phyloP scores from a whole-genome alignment of 352 stramenopile genomes.

The Chrysophaeum taylorii region DNA sequence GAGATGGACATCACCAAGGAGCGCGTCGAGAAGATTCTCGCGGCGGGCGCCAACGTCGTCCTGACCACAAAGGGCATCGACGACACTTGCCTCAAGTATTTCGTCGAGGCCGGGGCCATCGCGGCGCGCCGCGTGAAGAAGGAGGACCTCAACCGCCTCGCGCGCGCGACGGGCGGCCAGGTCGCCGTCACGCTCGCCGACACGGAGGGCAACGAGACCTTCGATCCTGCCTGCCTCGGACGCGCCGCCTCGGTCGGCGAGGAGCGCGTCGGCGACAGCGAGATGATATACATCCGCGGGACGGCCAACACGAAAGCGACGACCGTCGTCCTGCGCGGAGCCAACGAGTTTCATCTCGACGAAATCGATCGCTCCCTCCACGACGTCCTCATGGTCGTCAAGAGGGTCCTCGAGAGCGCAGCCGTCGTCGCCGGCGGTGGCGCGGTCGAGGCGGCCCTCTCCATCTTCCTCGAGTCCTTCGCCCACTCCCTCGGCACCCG shows the following conservation, averaged over 20 bases:
- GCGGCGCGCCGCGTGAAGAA: slow-evolving; percentile 91
- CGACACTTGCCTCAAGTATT: slow-evolving; percentile 99
- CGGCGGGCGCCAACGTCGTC: slow-evolving; percentile 93
- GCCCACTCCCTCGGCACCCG: slow-evolving; percentile 85
- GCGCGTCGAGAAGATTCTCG: slow-evolving; percentile 98
- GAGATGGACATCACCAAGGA: slow-evolving; percentile 99
- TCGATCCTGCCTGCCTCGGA: slow-evolving; percentile 82
- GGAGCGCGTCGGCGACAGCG: slow-evolving; percentile 88
- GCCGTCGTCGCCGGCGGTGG: slow-evolving; percentile 92
- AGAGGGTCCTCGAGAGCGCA: slow-evolving; percentile 98
- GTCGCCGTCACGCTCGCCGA: slow-evolving; percentile 94
- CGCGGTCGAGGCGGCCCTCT: slow-evolving; percentile 85
- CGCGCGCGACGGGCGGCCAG: slow-evolving; percentile 91
- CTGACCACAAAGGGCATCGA: slow-evolving; percentile 99
- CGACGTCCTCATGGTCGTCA: slow-evolving; percentile 97
- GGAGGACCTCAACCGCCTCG: slow-evolving; percentile 94
- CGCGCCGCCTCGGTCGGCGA: slow-evolving; percentile 81
- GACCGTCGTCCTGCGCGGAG: slow-evolving; percentile 92
- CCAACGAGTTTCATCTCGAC: slow-evolving; percentile 99
- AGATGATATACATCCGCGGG: slow-evolving; percentile 97
- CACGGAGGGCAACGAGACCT: slow-evolving; percentile 90
- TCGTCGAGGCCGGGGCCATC: slow-evolving; percentile 94
- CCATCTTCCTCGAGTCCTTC: slow-evolving; percentile 96
- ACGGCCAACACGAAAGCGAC: slow-evolving; percentile 74
- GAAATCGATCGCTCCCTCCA: slow-evolving; percentile 98